Conservation (phyloP, 352 stramenopile species). For the Pythium scleroteichum region DNA sequence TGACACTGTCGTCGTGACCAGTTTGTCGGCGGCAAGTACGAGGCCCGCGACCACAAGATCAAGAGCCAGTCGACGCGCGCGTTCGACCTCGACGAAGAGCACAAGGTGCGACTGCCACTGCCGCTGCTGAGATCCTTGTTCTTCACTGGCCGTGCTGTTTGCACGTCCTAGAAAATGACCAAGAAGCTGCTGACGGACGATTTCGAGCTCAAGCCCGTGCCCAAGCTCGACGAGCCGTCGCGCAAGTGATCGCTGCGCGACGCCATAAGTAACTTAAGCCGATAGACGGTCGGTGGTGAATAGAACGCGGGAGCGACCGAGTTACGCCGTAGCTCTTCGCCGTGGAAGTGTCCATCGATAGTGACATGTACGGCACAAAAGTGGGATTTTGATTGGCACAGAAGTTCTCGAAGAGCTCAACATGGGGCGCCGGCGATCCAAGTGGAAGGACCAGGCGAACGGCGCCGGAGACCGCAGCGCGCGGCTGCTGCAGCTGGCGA, state of each 20-base stretch:
- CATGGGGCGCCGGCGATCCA: constrained; percentile 70
- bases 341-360: background rate
- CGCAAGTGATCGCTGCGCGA: constrained; percentile 12
- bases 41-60: constrained; percentile 75
- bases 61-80: constrained; percentile 81
- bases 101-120: constrained; percentile 52
- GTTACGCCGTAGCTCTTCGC: constrained; percentile 1
- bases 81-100: constrained; percentile 86
- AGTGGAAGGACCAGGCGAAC: constrained; percentile 58
- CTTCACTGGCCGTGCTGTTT: no score
- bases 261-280: background rate
- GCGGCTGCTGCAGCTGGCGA: constrained; percentile 53
- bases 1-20: constrained; percentile 22
- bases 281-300: constrained; percentile 5
- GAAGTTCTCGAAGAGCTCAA: background rate
- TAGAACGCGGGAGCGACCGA: background rate
- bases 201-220: constrained; percentile 86
- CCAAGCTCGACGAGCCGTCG: constrained; percentile 33
- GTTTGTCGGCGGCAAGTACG: constrained; percentile 85
- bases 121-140: no score
- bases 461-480: constrained; percentile 31
- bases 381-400: background rate
- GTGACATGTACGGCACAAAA: constrained; percentile 13
- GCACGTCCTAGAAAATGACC: constrained; percentile 69
- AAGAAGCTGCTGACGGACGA: constrained; percentile 81